Conservation (phyloP, 2,329 filamentous ascomycete species). For the Nemania sp. region DNA sequence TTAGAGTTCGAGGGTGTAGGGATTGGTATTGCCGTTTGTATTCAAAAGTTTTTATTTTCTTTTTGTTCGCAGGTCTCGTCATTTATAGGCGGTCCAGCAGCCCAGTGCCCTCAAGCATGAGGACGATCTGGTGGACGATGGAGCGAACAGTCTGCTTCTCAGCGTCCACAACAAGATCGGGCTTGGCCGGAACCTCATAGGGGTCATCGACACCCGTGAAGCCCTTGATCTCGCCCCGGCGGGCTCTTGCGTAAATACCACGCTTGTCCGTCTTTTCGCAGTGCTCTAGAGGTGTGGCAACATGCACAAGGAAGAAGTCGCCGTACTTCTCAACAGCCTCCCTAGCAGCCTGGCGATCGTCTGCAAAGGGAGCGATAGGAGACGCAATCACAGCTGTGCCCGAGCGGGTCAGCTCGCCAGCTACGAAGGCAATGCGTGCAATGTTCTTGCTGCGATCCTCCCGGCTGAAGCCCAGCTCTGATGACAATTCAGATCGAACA, state of each 20-base stretch:
- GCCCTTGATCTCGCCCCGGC: constrained; percentile 90
- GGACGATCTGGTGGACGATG: constrained; percentile 94
- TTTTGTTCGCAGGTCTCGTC: background rate
- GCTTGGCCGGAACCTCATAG: constrained; percentile 82
- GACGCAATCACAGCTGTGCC: constrained; percentile 95
- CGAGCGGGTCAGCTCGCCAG: constrained; percentile 88
- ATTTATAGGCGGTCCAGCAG: constrained; percentile 72
- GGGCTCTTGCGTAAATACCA: constrained; percentile 83
- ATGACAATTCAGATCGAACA: constrained; percentile 87
- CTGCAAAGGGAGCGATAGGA: constrained; percentile 91
- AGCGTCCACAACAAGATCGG: constrained; percentile 81
- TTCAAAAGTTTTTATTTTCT: constrained; percentile 6
- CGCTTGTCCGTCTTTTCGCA: constrained; percentile 94
- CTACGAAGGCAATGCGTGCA: constrained; percentile 93
- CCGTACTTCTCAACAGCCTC: constrained; percentile 87
- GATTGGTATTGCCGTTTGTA: constrained; percentile 12
- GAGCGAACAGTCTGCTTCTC: constrained; percentile 87
- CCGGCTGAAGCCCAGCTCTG: constrained; percentile 91
- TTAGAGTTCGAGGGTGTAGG: constrained; percentile 12
- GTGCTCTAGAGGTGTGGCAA: constrained; percentile 88
- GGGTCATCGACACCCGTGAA: constrained; percentile 99
- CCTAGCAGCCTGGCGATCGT: constrained; percentile 73
- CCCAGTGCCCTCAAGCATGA: constrained; percentile 87
- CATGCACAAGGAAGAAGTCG: constrained; percentile 93
- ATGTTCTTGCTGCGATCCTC: constrained; percentile 96